These are phyloP conservation scores for Vitis amurensis DNA, from an alignment of 164 flowering plant species.

Conservation along the genomic window DNA sequence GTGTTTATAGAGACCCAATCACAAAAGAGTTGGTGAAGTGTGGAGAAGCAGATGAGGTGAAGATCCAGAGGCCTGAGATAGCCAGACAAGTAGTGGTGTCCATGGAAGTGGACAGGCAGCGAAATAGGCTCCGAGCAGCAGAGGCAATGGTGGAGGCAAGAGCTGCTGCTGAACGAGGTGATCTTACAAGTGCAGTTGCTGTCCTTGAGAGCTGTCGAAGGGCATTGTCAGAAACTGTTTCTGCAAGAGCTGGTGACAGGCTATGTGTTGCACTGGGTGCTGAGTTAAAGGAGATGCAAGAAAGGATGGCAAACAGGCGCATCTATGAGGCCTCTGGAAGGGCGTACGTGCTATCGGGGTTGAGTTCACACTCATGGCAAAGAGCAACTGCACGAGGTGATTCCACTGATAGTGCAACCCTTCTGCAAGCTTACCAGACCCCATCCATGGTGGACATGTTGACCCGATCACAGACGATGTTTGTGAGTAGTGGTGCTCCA, in stretches of 20 bases:
- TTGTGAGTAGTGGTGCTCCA: constrained; percentile 32
- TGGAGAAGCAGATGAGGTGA: constrained; percentile 42
- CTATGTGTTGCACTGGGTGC: constrained; percentile 64
- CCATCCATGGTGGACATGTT: constrained; percentile 93
- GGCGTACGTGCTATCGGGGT: constrained; percentile 88
- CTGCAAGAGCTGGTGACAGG: constrained; percentile 63
- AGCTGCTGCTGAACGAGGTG: constrained; percentile 70
- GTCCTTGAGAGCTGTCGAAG: constrained; percentile 56
- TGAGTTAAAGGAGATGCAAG: constrained; percentile 86
- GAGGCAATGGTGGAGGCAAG: constrained; percentile 81
- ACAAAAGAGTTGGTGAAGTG: constrained; percentile 39
- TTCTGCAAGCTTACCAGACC: constrained; percentile 77
- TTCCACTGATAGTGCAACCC: constrained; percentile 59
- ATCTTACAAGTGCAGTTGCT: constrained; percentile 63
- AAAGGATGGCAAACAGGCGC: constrained; percentile 76
- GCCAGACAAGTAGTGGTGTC: constrained; percentile 39
- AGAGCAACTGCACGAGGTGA: constrained; percentile 95
- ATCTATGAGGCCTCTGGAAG: constrained; percentile 84
- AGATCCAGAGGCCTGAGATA: constrained; percentile 53
- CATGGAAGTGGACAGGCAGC: constrained; percentile 84
- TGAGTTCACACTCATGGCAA: constrained; percentile 98
- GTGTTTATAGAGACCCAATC: constrained; percentile 61
- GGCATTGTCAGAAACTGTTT: constrained; percentile 45
- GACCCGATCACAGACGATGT: constrained; percentile 73
- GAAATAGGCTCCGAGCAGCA: constrained; percentile 73